Evolutionary conservation across 495 filamentous ascomycete species (phyloP).

Genomic region (Aspergillus cristatus): DNA sequence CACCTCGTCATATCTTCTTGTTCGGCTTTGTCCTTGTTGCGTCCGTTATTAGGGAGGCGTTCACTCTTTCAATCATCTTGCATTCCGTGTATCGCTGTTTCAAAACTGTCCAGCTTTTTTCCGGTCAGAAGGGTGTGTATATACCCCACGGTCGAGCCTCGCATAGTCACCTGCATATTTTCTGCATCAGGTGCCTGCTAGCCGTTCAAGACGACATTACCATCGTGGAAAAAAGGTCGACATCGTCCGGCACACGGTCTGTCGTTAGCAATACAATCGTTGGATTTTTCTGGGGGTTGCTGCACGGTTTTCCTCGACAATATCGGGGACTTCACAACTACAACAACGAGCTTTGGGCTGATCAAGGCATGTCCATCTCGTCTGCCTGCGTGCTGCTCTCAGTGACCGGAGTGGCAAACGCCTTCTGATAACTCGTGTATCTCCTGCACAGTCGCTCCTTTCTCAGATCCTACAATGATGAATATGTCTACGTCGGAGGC

Average conservation of each 20-base stretch:
- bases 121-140: slow-evolving; percentile 2
- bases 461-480: slow-evolving; percentile 16
- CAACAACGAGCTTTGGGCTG: neutral
- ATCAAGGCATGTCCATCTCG: slow-evolving; percentile 27
- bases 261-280: no score
- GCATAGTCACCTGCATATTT: no score
- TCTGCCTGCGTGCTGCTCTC: slow-evolving; percentile 17
- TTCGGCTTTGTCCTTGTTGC: slow-evolving; percentile 3
- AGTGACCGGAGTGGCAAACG: slow-evolving; percentile 16
- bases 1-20: slow-evolving; percentile 6
- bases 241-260: slow-evolving; percentile 2
- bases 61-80: neutral
- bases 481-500: slow-evolving; percentile 23
- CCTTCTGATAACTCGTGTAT: slow-evolving; percentile 2
- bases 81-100: neutral
- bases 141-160: slow-evolving; percentile 1
- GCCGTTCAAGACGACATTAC: no score
- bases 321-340: neutral
- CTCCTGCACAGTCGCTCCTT: slow-evolving; percentile 3
- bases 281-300: neutral
- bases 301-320: neutral
- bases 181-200: no score
- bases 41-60: neutral
- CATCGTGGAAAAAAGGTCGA: slow-evolving; percentile 2
- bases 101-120: no score